Evolutionary conservation across 192 early-diverging fungal species (phyloP).

Genomic region (Coemansia sp.): DNA sequence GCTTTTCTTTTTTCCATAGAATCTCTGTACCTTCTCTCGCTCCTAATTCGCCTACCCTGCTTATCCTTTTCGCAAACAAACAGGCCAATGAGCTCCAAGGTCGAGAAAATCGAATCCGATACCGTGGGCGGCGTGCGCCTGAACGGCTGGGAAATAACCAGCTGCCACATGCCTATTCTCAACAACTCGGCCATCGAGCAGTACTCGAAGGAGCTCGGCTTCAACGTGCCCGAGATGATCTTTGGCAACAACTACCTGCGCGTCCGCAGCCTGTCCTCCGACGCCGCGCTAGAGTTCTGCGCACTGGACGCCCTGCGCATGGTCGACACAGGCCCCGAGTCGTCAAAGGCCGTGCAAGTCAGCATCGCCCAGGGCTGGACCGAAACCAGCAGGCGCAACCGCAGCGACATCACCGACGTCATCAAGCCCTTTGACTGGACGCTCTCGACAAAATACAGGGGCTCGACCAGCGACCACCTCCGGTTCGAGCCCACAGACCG

Average conservation of each 20-base stretch:
- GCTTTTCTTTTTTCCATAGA: background rate
- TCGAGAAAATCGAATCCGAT: constrained; percentile 39
- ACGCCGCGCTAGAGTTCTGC: constrained; percentile 57
- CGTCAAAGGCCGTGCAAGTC: constrained; percentile 76
- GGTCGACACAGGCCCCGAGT: constrained; percentile 66
- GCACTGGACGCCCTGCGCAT: constrained; percentile 72
- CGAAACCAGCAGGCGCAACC: constrained; percentile 62
- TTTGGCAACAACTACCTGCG: constrained; percentile 85
- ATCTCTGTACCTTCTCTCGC: background rate
- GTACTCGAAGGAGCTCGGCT: constrained; percentile 55
- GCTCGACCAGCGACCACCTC: constrained; percentile 55
- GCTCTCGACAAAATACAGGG: constrained; percentile 78
- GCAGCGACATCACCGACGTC: constrained; percentile 72
- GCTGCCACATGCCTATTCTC: constrained; percentile 59
- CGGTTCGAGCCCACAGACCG: constrained; percentile 29
- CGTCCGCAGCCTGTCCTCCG: constrained; percentile 55
- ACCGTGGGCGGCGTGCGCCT: constrained; percentile 43
- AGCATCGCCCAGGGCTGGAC: constrained; percentile 84
- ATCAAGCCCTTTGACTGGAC: constrained; percentile 98
- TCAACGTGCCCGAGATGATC: constrained; percentile 94
- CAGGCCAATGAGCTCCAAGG: constrained; percentile 5
- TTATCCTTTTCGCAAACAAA: constrained; percentile 5
- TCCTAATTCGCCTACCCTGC: background rate
- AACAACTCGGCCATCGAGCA: constrained; percentile 57
- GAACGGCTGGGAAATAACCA: constrained; percentile 57